A percentile compares a stretch with the other conserved stretches of the same genome.
Evolutionary conservation across 2,329 filamentous ascomycete genomes (phyloP).

Genomic region (Chaetomiaceae sp.): DNA sequence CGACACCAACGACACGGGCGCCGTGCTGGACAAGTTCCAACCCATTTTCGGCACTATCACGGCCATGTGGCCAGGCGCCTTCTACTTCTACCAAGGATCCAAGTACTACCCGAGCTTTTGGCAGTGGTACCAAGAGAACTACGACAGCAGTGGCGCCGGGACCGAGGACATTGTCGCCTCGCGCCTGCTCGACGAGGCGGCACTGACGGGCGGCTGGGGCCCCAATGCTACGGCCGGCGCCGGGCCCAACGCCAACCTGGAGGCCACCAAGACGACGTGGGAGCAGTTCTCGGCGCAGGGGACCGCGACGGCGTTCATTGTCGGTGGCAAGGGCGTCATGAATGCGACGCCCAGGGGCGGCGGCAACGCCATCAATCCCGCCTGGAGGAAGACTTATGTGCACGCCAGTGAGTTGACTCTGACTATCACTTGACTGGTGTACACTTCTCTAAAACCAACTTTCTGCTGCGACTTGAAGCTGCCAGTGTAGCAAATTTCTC

Average conservation of each 20-base stretch:
- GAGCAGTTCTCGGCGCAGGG: conserved; percentile 28
- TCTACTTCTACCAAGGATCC: too few species aligned
- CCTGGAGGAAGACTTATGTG: conserved; percentile 43
- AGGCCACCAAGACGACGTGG: conserved; percentile 33
- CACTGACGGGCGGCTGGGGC: conserved; percentile 32
- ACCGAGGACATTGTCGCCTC: conserved; percentile 35
- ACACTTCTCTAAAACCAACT: neutral
- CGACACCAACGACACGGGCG: too few species aligned
- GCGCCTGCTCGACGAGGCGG: conserved; percentile 35
- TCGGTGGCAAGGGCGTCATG: conserved; percentile 39
- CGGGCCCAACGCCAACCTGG: too few species aligned
- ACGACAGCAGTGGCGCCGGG: conserved; percentile 33
- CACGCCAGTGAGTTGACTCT: conserved; percentile 33
- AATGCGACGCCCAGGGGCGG: conserved; percentile 40
- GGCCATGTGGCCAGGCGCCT: too few species aligned
- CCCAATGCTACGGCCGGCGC: too few species aligned
- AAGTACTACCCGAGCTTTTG: conserved; percentile 32
- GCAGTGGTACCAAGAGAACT: conserved; percentile 33
- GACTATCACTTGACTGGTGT: neutral
- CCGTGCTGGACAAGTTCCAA: too few species aligned
- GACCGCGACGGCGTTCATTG: conserved; percentile 33
- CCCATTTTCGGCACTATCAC: too few species aligned
- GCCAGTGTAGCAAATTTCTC: neutral
- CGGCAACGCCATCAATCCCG: conserved; percentile 42
- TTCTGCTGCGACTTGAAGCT: neutral